Evolutionary conservation across 495 filamentous ascomycete species (phyloP).

Genomic region (Xylaria intraflava): DNA sequence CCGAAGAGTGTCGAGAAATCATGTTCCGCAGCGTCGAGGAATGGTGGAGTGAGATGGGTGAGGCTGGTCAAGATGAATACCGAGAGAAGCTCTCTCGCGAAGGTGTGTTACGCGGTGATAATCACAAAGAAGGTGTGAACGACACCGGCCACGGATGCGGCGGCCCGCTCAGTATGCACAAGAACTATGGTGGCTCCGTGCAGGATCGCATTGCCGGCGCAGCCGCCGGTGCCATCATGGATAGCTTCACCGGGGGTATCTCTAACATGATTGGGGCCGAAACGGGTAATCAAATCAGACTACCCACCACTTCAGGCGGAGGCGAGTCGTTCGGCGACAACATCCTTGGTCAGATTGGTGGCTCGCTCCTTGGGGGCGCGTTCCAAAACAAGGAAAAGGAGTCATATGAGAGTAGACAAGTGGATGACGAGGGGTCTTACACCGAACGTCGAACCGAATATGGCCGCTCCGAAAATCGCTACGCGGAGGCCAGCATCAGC

Average conservation of each 20-base stretch:
- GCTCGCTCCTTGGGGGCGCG: conserved; percentile 41
- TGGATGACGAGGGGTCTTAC: conserved; percentile 37
- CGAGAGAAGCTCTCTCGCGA: conserved; percentile 66
- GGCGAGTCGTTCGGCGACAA: conserved; percentile 30
- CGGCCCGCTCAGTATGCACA: conserved; percentile 42
- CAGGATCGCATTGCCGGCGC: conserved; percentile 41
- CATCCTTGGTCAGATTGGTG: conserved; percentile 38
- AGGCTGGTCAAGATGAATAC: conserved; percentile 54
- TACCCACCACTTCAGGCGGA: conserved; percentile 23
- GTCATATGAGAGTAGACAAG: conserved; percentile 31
- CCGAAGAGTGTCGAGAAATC: conserved; percentile 58
- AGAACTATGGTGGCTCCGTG: conserved; percentile 36
- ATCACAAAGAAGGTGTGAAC: conserved; percentile 78
- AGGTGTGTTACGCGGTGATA: conserved; percentile 65
- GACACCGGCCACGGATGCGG: conserved; percentile 83
- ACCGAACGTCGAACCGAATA: conserved; percentile 37
- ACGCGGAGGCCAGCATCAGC: conserved; percentile 43
- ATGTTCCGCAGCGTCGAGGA: conserved; percentile 73
- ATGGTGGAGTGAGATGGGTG: conserved; percentile 68
- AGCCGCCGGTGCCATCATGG: conserved; percentile 41
- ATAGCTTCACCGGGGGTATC: conserved; percentile 38
- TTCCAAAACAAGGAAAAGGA: conserved; percentile 37
- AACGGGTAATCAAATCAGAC: conserved; percentile 27
- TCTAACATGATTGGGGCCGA: conserved; percentile 23
- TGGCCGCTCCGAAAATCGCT: conserved; percentile 37